Percentiles rank a stretch among this genome's conserved stretches.
Evolutionary conservation across 2,329 filamentous ascomycete genomes (phyloP).

Genomic region (Cytospora leucostoma): DNA sequence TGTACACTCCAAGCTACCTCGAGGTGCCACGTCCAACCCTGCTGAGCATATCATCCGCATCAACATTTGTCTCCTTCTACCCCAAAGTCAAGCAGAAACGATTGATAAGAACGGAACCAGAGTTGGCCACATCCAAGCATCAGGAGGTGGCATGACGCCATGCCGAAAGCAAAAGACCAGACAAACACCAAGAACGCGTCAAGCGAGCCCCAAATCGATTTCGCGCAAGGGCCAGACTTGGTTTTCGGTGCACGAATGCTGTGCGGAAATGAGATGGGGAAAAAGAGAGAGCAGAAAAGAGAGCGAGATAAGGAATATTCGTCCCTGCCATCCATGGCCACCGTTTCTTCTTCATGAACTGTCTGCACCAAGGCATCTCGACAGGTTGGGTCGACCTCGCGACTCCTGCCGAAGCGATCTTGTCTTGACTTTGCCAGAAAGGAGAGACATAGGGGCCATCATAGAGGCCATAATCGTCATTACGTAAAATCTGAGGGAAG

Average conservation of each 20-base stretch:
- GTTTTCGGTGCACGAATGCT: slow-evolving; percentile 7
- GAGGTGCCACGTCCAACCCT: neutral
- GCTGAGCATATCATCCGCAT: neutral
- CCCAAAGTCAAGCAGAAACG: slow-evolving; percentile 18
- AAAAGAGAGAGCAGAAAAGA: slow-evolving; percentile 31
- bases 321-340: slow-evolving; percentile 22
- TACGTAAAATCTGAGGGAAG: slow-evolving; percentile 18
- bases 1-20: neutral
- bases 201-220: slow-evolving; percentile 6
- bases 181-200: slow-evolving; percentile 7
- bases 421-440: slow-evolving; percentile 4
- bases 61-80: slow-evolving; percentile 7
- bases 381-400: slow-evolving; percentile 28
- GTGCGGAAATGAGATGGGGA: slow-evolving; percentile 32
- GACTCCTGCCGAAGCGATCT: slow-evolving; percentile 20
- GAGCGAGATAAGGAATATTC: slow-evolving; percentile 28
- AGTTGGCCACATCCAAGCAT: slow-evolving; percentile 5
- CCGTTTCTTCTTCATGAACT: slow-evolving; percentile 29
- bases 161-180: slow-evolving; percentile 9
- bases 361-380: slow-evolving; percentile 32
- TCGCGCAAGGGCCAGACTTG: slow-evolving; percentile 6
- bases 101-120: slow-evolving; percentile 23
- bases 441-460: slow-evolving; percentile 12
- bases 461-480: slow-evolving; percentile 25
- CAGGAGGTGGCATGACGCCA: slow-evolving; percentile 11